Evolutionary conservation across 164 flowering plant species (phyloP).

Genomic region (Dillenia turbinata): DNA sequence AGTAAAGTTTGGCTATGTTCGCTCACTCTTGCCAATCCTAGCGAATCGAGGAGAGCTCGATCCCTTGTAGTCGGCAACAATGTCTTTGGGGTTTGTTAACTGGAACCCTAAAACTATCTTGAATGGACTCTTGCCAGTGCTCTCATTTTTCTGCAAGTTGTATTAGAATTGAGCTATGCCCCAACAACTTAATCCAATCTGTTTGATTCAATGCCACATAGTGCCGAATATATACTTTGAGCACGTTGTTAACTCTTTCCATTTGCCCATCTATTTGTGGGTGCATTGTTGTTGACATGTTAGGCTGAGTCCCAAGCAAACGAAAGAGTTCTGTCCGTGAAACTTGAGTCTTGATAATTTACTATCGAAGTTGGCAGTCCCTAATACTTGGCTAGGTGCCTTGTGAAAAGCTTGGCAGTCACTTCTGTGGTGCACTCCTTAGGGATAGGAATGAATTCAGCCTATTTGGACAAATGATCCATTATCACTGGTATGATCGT

Average conservation of each 20-base stretch:
- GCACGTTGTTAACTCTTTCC: background rate
- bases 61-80: background rate
- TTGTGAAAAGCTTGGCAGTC: background rate
- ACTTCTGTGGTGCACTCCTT: background rate
- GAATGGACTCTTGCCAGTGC: background rate
- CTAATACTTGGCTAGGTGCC: slow-evolving; percentile 6
- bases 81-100: no score
- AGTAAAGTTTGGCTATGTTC: background rate
- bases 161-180: background rate
- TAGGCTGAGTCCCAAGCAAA: background rate
- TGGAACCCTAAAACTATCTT: background rate
- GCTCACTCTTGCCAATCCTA: slow-evolving; percentile 6
- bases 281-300: background rate
- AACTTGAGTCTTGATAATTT: background rate
- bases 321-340: slow-evolving; percentile 1
- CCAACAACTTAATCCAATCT: slow-evolving; percentile 2
- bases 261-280: background rate
- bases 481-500: background rate
- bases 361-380: background rate
- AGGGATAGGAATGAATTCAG: background rate
- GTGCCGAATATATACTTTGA: slow-evolving; percentile 2
- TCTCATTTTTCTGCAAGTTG: background rate
- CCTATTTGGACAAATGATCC: slow-evolving; percentile 11
- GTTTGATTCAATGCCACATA: background rate
- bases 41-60: background rate